These are phyloP conservation scores for Dacryopinax primogenitus DNA, from an alignment of 768 basidiomycete genomes.

Conservation along the genomic window DNA sequence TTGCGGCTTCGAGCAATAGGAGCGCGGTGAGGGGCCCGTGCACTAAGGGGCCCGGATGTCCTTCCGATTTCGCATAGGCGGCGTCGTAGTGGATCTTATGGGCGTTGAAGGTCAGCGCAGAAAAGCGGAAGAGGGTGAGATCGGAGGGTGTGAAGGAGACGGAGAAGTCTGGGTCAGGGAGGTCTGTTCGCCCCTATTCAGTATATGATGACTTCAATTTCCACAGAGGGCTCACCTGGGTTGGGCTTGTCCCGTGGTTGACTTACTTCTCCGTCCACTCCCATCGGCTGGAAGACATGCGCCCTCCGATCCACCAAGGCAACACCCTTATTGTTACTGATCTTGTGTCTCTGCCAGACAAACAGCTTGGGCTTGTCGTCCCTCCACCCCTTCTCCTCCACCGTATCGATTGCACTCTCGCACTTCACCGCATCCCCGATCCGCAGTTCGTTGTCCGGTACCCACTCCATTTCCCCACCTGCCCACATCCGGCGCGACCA, in stretches of 20 bases:
- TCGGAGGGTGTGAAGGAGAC: slow-evolving; percentile 54
- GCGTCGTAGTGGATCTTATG: slow-evolving; percentile 76
- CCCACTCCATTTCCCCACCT: slow-evolving; percentile 46
- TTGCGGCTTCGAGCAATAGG: slow-evolving; percentile 55
- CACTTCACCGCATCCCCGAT: slow-evolving; percentile 44
- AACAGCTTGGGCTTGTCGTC: slow-evolving; percentile 57
- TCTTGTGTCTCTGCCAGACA: slow-evolving; percentile 50
- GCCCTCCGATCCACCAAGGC: slow-evolving; percentile 46
- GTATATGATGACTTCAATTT: not conserved
- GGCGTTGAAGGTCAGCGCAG: slow-evolving; percentile 74
- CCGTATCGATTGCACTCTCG: slow-evolving; percentile 36
- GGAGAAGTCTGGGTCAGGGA: slow-evolving; percentile 38
- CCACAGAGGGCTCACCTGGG: not conserved
- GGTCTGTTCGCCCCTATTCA: not conserved
- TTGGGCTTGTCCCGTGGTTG: not conserved
- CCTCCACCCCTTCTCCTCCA: slow-evolving; percentile 56
- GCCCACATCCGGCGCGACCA: slow-evolving; percentile 78
- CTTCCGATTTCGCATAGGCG: slow-evolving; percentile 56
- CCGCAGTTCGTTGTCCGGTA: slow-evolving; percentile 29
- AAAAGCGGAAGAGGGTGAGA: slow-evolving; percentile 72
- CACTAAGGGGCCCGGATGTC: slow-evolving; percentile 71
- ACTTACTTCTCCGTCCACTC: slow-evolving; percentile 17
- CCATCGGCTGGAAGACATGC: slow-evolving; percentile 48
- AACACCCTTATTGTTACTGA: slow-evolving; percentile 22
- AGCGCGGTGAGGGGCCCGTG: slow-evolving; percentile 73